These are phyloP conservation scores for Phytophthora hibernalis DNA, from an alignment of 352 stramenopile genomes.

Conservation along the genomic window DNA sequence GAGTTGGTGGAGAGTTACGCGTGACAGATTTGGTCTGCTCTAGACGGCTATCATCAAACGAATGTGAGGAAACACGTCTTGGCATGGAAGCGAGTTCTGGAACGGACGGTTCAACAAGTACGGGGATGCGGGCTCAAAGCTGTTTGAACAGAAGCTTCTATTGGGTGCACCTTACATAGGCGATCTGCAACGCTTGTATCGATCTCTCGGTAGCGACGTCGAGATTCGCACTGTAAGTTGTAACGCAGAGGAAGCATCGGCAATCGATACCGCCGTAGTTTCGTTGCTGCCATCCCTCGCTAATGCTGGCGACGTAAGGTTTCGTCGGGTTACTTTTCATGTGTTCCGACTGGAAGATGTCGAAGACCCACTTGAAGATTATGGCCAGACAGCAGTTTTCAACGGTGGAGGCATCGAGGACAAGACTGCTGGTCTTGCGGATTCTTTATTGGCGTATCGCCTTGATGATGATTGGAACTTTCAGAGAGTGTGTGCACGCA, in stretches of 20 bases:
- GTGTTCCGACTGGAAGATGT: conserved; percentile 53
- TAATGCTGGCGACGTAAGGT: conserved; percentile 12
- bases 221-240: conserved; percentile 30
- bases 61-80: conserved; percentile 29
- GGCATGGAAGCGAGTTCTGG: conserved; percentile 16
- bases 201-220: conserved; percentile 27
- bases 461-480: conserved; percentile 55
- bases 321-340: conserved; percentile 41
- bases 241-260: conserved; percentile 16
- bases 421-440: neutral
- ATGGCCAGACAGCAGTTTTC: conserved; percentile 59
- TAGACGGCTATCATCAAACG: conserved; percentile 31
- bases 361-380: conserved; percentile 59
- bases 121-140: neutral
- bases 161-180: conserved; percentile 48
- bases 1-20: conserved; percentile 59
- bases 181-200: conserved; percentile 55
- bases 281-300: conserved; percentile 24
- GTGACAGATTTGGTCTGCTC: conserved; percentile 39
- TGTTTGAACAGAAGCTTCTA: conserved; percentile 31
- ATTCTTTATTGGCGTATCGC: conserved; percentile 20
- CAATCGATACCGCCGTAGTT: conserved; percentile 28
- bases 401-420: conserved; percentile 21
- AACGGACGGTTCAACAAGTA: neutral
- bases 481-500: conserved; percentile 31